Conservation (phyloP, 2,329 filamentous ascomycete species). For the Metarhizium sp. region DNA sequence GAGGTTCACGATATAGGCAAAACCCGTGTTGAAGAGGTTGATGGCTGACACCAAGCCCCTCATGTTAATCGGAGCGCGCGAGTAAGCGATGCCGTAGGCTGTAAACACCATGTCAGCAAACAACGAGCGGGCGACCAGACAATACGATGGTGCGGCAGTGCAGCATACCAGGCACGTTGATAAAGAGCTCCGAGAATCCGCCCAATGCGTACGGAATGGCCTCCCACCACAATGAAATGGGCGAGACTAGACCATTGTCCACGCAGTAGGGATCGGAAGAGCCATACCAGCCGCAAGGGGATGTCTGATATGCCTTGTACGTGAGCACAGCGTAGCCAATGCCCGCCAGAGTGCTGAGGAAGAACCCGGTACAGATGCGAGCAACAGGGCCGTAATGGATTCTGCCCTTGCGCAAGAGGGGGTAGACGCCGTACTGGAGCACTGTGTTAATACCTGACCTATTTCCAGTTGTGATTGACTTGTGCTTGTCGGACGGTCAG, state of each 20-base stretch:
- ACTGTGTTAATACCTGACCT: no score
- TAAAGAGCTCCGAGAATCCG: slow-evolving; percentile 19
- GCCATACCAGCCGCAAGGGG: slow-evolving; percentile 31
- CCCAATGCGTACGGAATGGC: slow-evolving; percentile 16
- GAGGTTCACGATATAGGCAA: slow-evolving; percentile 36
- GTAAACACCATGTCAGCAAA: neutral
- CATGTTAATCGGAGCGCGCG: slow-evolving; percentile 41
- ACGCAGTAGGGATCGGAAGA: slow-evolving; percentile 14
- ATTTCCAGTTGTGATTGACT: no score
- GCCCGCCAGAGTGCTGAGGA: slow-evolving; percentile 38
- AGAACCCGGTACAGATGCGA: slow-evolving; percentile 49
- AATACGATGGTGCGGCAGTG: neutral
- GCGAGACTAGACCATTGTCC: slow-evolving; percentile 13
- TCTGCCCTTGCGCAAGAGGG: slow-evolving; percentile 37
- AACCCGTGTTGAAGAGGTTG: slow-evolving; percentile 36
- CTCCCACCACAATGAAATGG: slow-evolving; percentile 16
- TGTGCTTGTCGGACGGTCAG: no score
- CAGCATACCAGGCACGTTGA: slow-evolving; percentile 14
- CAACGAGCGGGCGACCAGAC: no score
- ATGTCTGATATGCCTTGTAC: slow-evolving; percentile 47
- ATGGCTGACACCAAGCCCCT: slow-evolving; percentile 39
- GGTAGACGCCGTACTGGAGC: slow-evolving; percentile 36
- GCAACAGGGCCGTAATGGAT: slow-evolving; percentile 50
- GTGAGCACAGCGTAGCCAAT: slow-evolving; percentile 47
- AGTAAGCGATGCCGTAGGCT: slow-evolving; percentile 43